Percentiles rank a stretch among this genome's conserved stretches.
phyloP scores from a whole-genome alignment of 768 basidiomycete species.

The Postia placenta region DNA sequence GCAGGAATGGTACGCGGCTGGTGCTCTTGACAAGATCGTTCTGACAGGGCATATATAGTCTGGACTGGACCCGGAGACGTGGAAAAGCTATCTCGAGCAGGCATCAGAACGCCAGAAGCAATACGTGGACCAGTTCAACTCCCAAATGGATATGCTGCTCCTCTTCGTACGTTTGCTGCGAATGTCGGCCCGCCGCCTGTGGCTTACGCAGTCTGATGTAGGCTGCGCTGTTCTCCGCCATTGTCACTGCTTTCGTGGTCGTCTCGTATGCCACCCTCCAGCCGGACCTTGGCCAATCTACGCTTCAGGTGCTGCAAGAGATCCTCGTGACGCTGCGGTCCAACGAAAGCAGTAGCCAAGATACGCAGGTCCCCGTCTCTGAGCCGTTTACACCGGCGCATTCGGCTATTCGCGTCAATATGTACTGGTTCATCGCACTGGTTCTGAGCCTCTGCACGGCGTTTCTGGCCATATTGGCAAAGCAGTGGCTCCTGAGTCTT shows the following conservation, averaged over 20 bases:
- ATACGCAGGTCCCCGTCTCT: not conserved
- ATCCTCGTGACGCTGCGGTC: not conserved
- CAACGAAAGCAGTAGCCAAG: not conserved
- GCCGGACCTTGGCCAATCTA: constrained; percentile 13
- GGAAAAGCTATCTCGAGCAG: constrained; percentile 3
- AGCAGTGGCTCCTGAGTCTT: constrained; percentile 40
- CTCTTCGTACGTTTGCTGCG: constrained; percentile 7
- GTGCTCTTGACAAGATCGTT: too few relatives aligned
- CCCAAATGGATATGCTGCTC: constrained; percentile 10
- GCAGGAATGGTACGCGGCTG: too few relatives aligned
- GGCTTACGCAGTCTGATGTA: constrained; percentile 5
- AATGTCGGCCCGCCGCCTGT: too few relatives aligned
- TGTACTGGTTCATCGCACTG: constrained; percentile 34
- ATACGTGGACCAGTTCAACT: constrained; percentile 3
- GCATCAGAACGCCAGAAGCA: constrained; percentile 4
- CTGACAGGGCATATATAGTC: too few relatives aligned
- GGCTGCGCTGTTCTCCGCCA: constrained; percentile 27
- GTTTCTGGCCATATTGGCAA: constrained; percentile 38
- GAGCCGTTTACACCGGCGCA: constrained; percentile 15
- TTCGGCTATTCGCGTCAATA: constrained; percentile 33
- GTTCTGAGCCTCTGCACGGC: constrained; percentile 36
- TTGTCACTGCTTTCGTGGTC: constrained; percentile 23
- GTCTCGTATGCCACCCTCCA: constrained; percentile 19
- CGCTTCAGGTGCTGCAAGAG: constrained; percentile 5
- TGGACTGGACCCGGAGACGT: not conserved